Conservation (phyloP, 2,329 filamentous ascomycete species). For the Penicillium italicum region DNA sequence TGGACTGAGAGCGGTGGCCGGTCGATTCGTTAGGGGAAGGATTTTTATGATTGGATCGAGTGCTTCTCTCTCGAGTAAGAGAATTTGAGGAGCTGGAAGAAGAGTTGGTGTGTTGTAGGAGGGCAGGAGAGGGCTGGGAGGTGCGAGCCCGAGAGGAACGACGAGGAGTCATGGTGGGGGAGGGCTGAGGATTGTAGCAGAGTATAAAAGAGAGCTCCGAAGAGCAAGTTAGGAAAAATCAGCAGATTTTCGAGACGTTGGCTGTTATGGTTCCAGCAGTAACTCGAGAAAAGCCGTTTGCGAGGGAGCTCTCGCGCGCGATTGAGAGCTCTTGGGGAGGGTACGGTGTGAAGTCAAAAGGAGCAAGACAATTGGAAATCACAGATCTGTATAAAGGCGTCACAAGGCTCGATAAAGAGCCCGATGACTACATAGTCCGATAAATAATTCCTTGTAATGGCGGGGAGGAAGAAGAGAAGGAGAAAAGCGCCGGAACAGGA, state of each 20-base stretch:
- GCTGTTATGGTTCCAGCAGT: slow-evolving; percentile 9
- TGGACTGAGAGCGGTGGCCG: slow-evolving; percentile 52
- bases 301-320: slow-evolving; percentile 26
- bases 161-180: slow-evolving; percentile 62
- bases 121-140: slow-evolving; percentile 64
- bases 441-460: slow-evolving; percentile 31
- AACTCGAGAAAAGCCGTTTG: slow-evolving; percentile 20
- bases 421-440: slow-evolving; percentile 42
- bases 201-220: slow-evolving; percentile 7
- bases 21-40: slow-evolving; percentile 72
- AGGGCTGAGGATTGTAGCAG: slow-evolving; percentile 10
- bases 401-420: slow-evolving; percentile 32
- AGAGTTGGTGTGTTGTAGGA: slow-evolving; percentile 72
- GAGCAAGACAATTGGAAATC: slow-evolving; percentile 30
- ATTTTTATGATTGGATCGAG: slow-evolving; percentile 68
- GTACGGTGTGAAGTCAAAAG: slow-evolving; percentile 10
- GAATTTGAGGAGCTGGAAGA: slow-evolving; percentile 68
- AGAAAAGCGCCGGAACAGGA: slow-evolving; percentile 34
- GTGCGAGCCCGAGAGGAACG: slow-evolving; percentile 87
- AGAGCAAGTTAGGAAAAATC: slow-evolving; percentile 5
- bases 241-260: slow-evolving; percentile 5
- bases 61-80: slow-evolving; percentile 72
- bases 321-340: slow-evolving; percentile 21
- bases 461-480: slow-evolving; percentile 31
- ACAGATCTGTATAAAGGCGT: slow-evolving; percentile 26